phyloP scores from a whole-genome alignment of 495 filamentous ascomycete genomes.

The Talaromyces liani region DNA sequence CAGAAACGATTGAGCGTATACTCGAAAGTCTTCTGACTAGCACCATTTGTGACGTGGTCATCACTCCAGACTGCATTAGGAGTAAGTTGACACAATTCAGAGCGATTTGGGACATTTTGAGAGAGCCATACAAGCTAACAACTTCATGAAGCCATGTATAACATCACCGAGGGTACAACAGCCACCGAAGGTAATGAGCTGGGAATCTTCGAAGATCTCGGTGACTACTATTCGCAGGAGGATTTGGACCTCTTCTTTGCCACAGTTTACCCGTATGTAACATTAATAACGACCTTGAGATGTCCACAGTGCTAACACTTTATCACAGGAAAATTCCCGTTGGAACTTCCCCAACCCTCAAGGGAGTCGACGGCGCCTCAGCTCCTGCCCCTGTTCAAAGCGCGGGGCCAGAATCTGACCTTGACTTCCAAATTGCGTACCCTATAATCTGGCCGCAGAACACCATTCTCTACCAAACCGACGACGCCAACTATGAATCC shows the following conservation, averaged over 20 bases:
- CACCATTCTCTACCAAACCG: slow-evolving; percentile 50
- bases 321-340: slow-evolving; percentile 22
- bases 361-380: slow-evolving; percentile 35
- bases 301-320: neutral
- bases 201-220: slow-evolving; percentile 36
- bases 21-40: slow-evolving; percentile 11
- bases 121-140: neutral
- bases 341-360: slow-evolving; percentile 32
- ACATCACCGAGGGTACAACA: slow-evolving; percentile 29
- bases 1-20: neutral
- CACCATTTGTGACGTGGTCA: slow-evolving; percentile 17
- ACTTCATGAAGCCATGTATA: slow-evolving; percentile 30
- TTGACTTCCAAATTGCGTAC: slow-evolving; percentile 47
- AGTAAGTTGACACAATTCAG: neutral
- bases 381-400: slow-evolving; percentile 23
- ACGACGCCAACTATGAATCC: slow-evolving; percentile 43
- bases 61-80: slow-evolving; percentile 19
- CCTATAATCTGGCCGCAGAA: slow-evolving; percentile 52
- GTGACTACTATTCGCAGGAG: slow-evolving; percentile 40
- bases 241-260: slow-evolving; percentile 57
- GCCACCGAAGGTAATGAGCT: slow-evolving; percentile 33
- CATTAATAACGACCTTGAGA: neutral
- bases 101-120: neutral
- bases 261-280: slow-evolving; percentile 19
- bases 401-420: slow-evolving; percentile 38